Conservation (phyloP, 1,284 basidiomycete species). For the Sanguinoderma infundibulare region DNA sequence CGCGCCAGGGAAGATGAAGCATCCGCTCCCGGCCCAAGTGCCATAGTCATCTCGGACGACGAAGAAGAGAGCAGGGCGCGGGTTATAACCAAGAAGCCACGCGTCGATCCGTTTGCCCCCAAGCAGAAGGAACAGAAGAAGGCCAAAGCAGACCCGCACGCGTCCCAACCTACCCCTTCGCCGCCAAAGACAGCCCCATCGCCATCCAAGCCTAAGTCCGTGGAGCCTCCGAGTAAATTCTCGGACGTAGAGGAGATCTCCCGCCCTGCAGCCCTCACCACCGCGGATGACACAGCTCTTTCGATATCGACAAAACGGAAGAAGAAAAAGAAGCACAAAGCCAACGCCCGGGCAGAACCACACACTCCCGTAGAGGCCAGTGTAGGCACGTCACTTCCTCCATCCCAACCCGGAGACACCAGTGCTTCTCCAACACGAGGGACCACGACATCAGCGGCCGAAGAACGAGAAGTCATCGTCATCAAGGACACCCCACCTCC, state of each 20-base stretch:
- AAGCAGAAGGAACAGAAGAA: constrained; percentile 39
- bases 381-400: neutral
- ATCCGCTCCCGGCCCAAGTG: constrained; percentile 9
- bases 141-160: constrained; percentile 9
- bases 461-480: neutral
- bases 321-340: constrained; percentile 58
- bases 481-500: constrained; percentile 1
- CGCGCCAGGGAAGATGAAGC: constrained; percentile 37
- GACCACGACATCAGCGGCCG: neutral
- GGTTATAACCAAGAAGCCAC: constrained; percentile 60
- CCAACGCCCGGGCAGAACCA: constrained; percentile 27
- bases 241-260: constrained; percentile 1
- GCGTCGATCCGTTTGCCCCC: constrained; percentile 57
- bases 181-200: neutral
- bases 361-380: neutral
- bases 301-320: constrained; percentile 53
- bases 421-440: neutral
- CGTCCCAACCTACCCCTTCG: neutral
- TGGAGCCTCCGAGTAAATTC: neutral
- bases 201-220: neutral
- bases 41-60: constrained; percentile 35
- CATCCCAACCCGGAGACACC: neutral
- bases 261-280: neutral
- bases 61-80: constrained; percentile 62
- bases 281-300: constrained; percentile 34